Base-by-base conservation (phyloP, 345 rosid species). In the Cardiospermum halicacabum region DNA sequence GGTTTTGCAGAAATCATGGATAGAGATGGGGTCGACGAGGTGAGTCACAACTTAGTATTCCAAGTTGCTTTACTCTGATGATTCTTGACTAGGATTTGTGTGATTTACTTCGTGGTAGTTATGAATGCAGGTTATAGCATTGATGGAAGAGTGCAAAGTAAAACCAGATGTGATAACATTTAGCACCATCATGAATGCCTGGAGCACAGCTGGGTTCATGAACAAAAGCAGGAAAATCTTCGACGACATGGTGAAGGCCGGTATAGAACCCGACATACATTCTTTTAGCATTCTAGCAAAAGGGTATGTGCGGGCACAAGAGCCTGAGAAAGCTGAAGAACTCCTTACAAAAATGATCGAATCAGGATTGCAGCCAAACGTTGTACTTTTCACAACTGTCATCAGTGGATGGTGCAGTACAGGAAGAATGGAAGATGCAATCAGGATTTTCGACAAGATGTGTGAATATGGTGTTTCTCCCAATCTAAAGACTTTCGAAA, bases 121-220 rank as follows among this genome's bases (percentile, higher is more conserved):
- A 37, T 60, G 36, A 9, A 54, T 77, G 72, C 87, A 85, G 90
- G 85, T 82, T 65, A 85, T 82, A 34, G 59, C 62, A 13, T 74
- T 82, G 82, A 85, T 85, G 87, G 79, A 70, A 54, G 81, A 81
- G 60, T 81, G 61, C 53, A 62, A 64, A 56, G 83, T 85, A 66
- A 83, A 77, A 53, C 88, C 91, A 56, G 86, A 83, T 70, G 86
- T 81, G 45, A 77, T 85, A 72, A 85, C 85, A 0, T 83, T 75
- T 72, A 83, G 88, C 65, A 85, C 86, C 27, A 83, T 83, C 51
- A 85, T 85, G 88, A 83, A 85, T 60, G 84, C 84, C 19, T 85
- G 91, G 91, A 85, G 91, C 80, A 77, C 84, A 25, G 88, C 86
- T 13, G 91, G 91, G 45, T 83, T 67, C 63, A 85, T 85, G 86